phyloP scores from a whole-genome alignment of 768 basidiomycete species.

The Suillus tomentosus region DNA sequence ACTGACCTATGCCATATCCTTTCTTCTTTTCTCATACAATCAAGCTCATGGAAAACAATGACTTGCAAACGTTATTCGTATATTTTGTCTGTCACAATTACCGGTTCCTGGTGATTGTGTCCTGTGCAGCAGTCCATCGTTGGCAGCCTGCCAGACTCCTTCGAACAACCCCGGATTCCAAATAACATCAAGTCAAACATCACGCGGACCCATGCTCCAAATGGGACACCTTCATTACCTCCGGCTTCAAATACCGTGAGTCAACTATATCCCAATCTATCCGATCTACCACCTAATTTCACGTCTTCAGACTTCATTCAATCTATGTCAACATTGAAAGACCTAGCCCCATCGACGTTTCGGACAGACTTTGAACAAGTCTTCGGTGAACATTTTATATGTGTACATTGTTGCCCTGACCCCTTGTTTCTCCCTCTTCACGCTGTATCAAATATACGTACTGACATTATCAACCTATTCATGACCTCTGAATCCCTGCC shows the following conservation, averaged over 20 bases:
- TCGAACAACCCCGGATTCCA: slow-evolving; percentile 39
- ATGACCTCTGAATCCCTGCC: too few species aligned
- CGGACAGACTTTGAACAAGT: slow-evolving; percentile 64
- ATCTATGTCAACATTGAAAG: slow-evolving; percentile 43
- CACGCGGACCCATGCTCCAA: slow-evolving; percentile 37
- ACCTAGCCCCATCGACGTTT: slow-evolving; percentile 42
- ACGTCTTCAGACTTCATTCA: slow-evolving; percentile 46
- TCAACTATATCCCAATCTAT: slow-evolving; percentile 16
- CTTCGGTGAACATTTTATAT: slow-evolving; percentile 50
- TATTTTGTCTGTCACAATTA: background rate
- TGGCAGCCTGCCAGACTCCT: slow-evolving; percentile 50
- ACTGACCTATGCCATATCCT: slow-evolving; percentile 1
- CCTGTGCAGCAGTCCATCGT: slow-evolving; percentile 43
- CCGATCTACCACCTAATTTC: slow-evolving; percentile 26
- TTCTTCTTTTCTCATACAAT: background rate
- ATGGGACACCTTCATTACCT: slow-evolving; percentile 33
- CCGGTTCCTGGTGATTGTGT: background rate
- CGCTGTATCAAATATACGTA: too few species aligned
- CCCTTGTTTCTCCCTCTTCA: too few species aligned
- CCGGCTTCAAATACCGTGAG: slow-evolving; percentile 25
- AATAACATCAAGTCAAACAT: slow-evolving; percentile 34
- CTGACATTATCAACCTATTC: too few species aligned
- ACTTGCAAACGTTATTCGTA: background rate
- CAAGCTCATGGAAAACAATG: background rate
- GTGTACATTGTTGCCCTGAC: too few species aligned